Percentiles rank a stretch among this genome's conserved stretches.
These are phyloP conservation scores for Aspergillus sclerotioniger DNA, from an alignment of 495 filamentous ascomycete genomes.

Conservation along the genomic window DNA sequence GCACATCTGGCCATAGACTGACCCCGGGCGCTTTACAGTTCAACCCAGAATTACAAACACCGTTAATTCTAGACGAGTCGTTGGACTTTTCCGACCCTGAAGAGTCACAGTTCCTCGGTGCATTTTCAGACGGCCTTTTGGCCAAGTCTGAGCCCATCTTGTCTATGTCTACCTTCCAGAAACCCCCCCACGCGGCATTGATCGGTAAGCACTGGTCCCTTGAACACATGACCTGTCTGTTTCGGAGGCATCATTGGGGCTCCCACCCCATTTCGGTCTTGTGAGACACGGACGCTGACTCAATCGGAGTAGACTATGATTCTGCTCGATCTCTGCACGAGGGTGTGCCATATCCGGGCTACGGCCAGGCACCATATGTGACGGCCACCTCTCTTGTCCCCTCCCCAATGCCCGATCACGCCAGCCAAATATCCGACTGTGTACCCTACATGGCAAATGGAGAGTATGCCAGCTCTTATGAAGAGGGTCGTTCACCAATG, in stretches of 20 bases:
- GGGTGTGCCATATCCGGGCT: conserved; percentile 43
- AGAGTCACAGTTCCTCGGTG: conserved; percentile 46
- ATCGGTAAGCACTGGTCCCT: conserved; percentile 34
- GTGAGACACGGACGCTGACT: conserved; percentile 11
- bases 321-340: conserved; percentile 45
- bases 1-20: conserved; percentile 21
- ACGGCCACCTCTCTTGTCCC: conserved; percentile 43
- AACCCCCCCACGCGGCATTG: conserved; percentile 38
- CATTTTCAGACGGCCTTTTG: conserved; percentile 49
- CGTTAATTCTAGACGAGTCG: conserved; percentile 53
- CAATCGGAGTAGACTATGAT: conserved; percentile 37
- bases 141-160: conserved; percentile 53
- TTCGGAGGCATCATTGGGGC: neutral
- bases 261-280: neutral
- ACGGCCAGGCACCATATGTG: conserved; percentile 45
- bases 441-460: conserved; percentile 44
- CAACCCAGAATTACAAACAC: conserved; percentile 50
- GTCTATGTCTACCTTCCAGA: conserved; percentile 55
- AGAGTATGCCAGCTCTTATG: conserved; percentile 46
- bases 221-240: neutral
- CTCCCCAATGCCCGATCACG: conserved; percentile 45
- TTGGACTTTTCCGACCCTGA: conserved; percentile 53
- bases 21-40: conserved; percentile 29
- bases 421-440: conserved; percentile 44
- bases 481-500: conserved; percentile 43